Evolutionary conservation across 768 basidiomycete species (phyloP).

Genomic region (Baorangia bicolor): DNA sequence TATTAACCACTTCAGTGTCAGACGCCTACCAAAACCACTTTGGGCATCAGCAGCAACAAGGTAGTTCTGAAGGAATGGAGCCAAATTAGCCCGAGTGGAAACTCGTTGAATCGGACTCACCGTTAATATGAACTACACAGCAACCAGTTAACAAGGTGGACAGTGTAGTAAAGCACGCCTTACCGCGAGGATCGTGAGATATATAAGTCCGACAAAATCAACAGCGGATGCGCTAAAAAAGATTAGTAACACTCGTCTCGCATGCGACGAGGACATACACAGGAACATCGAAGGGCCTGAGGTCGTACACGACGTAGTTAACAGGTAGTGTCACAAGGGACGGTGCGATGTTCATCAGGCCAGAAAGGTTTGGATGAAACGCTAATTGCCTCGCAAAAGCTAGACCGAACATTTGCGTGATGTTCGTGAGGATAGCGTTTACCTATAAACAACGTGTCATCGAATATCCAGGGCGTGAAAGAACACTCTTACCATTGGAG

Average conservation of each 20-base stretch:
- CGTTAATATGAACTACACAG: constrained; percentile 28
- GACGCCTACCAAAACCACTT: constrained; percentile 40
- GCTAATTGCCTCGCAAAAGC: constrained; percentile 34
- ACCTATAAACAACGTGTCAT: constrained; percentile 19
- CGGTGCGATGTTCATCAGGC: constrained; percentile 47
- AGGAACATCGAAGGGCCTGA: constrained; percentile 57
- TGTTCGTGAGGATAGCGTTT: constrained; percentile 35
- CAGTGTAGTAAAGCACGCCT: not conserved
- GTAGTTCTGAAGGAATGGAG: constrained; percentile 25
- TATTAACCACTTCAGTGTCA: constrained; percentile 40
- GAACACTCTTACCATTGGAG: constrained; percentile 5
- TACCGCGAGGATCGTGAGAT: constrained; percentile 40
- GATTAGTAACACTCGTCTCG: not conserved
- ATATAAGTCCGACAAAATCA: constrained; percentile 55
- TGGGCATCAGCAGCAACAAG: constrained; percentile 33
- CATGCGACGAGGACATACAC: constrained; percentile 41
- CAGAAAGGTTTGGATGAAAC: constrained; percentile 25
- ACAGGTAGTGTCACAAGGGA: constrained; percentile 49
- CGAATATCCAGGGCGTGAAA: not conserved
- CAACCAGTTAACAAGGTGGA: constrained; percentile 2
- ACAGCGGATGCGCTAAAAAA: constrained; percentile 48
- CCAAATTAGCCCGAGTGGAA: not conserved
- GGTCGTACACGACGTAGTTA: constrained; percentile 46
- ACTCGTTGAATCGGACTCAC: constrained; percentile 8
- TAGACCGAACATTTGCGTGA: constrained; percentile 37